phyloP scores from a whole-genome alignment of 2,329 filamentous ascomycete species.

The Chlorencoelia australis region DNA sequence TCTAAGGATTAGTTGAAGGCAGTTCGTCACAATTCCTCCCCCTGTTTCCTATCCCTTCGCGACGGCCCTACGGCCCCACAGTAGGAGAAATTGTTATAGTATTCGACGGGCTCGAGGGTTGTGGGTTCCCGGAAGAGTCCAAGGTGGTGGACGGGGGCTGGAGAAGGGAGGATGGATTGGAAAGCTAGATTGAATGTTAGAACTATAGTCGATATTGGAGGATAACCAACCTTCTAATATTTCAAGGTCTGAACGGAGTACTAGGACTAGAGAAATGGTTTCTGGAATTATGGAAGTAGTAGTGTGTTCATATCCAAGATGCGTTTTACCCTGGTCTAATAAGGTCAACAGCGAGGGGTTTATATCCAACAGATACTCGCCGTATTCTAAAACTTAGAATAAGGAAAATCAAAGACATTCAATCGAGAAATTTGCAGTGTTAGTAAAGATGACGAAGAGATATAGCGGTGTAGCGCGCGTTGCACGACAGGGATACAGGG shows the following conservation, averaged over 20 bases:
- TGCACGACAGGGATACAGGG: too few species aligned
- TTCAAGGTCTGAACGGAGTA: slow-evolving; percentile 77
- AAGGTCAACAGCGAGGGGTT: slow-evolving; percentile 2
- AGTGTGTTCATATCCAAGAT: slow-evolving; percentile 66
- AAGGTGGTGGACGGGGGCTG: slow-evolving; percentile 86
- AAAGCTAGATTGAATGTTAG: slow-evolving; percentile 43
- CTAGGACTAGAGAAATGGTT: slow-evolving; percentile 71
- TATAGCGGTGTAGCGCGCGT: too few species aligned
- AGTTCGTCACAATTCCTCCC: too few species aligned
- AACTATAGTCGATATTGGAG: neutral
- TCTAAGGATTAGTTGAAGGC: too few species aligned
- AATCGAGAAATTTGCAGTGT: too few species aligned
- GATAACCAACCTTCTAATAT: slow-evolving; percentile 67
- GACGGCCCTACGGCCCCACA: too few species aligned
- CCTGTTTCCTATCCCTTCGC: too few species aligned
- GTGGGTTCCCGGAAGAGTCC: slow-evolving; percentile 86
- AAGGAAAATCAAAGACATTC: too few species aligned
- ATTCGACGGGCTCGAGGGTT: too few species aligned
- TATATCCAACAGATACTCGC: too few species aligned
- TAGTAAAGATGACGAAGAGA: too few species aligned
- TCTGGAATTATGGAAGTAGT: slow-evolving; percentile 50
- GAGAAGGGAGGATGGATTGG: slow-evolving; percentile 67
- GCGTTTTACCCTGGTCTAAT: slow-evolving; percentile 55
- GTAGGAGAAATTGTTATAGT: slow-evolving; percentile 91
- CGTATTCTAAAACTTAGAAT: too few species aligned